These are phyloP conservation scores for Pseudogymnoascus sp. DNA, from an alignment of 2,329 filamentous ascomycete genomes.

Conservation along the genomic window DNA sequence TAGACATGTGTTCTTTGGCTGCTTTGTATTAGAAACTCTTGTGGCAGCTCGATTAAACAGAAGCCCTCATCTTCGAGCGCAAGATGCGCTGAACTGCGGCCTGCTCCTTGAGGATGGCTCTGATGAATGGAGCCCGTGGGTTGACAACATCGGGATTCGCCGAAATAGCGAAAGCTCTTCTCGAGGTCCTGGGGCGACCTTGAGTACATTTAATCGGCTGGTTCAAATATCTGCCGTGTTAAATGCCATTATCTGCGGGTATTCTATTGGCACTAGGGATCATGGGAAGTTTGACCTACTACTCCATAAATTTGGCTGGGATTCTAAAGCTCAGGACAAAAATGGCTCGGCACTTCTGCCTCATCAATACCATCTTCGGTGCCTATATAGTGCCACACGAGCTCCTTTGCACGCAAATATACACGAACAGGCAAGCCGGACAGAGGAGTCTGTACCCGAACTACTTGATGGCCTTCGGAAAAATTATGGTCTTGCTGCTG, in stretches of 20 bases:
- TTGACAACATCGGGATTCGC: constrained; percentile 39
- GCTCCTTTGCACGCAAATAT: not conserved
- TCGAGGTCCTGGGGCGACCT: constrained; percentile 27
- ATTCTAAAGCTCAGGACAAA: not conserved
- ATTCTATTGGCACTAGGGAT: constrained; percentile 13
- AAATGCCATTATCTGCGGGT: constrained; percentile 22
- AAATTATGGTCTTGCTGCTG: not conserved
- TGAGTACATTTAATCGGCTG: constrained; percentile 30
- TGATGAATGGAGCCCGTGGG: constrained; percentile 71
- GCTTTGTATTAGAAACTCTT: constrained; percentile 56
- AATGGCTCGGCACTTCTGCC: constrained; percentile 20
- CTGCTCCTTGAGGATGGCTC: constrained; percentile 56
- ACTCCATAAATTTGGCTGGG: not conserved
- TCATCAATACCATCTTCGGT: constrained; percentile 27
- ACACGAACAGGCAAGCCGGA: not conserved
- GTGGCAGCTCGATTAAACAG: constrained; percentile 45
- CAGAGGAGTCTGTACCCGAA: not conserved
- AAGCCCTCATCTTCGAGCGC: constrained; percentile 41
- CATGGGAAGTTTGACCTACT: constrained; percentile 1
- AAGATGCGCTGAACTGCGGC: constrained; percentile 37
- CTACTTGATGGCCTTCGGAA: not conserved
- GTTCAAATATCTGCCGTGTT: constrained; percentile 27
- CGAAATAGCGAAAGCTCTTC: constrained; percentile 20
- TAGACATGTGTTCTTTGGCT: constrained; percentile 47
- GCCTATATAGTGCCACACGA: constrained; percentile 25